A percentile compares a stretch with the other conserved stretches of the same genome.
phyloP scores from a whole-genome alignment of 805 yeast species.

The Candida silvicultrix region DNA sequence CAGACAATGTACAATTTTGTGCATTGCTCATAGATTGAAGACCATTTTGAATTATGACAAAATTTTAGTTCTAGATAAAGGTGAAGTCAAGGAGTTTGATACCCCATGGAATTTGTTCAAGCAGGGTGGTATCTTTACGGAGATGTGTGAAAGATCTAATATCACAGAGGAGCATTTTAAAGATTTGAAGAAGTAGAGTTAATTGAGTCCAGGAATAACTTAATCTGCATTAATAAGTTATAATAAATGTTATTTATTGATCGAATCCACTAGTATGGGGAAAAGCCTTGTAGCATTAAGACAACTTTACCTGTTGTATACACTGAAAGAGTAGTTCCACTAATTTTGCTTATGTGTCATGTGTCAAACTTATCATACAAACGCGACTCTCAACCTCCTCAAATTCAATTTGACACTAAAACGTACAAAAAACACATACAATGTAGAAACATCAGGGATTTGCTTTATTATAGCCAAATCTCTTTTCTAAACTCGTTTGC shows the following conservation, averaged over 20 bases:
- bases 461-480: too few relatives aligned
- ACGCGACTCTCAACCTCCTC: not conserved
- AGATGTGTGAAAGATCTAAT: constrained; percentile 43
- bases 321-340: too few relatives aligned
- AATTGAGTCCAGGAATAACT: too few relatives aligned
- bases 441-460: not conserved
- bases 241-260: too few relatives aligned
- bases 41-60: constrained; percentile 50
- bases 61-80: constrained; percentile 48
- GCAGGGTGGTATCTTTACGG: constrained; percentile 35
- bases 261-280: too few relatives aligned
- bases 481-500: not conserved
- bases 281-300: too few relatives aligned
- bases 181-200: not conserved
- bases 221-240: too few relatives aligned
- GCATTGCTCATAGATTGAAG: constrained; percentile 61
- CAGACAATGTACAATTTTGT: constrained; percentile 47
- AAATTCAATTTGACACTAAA: not conserved
- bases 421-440: not conserved
- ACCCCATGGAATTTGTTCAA: constrained; percentile 40
- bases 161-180: constrained; percentile 38
- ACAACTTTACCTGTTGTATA: too few relatives aligned
- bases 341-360: not conserved
- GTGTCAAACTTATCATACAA: not conserved
- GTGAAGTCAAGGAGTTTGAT: constrained; percentile 44